Evolutionary conservation across 2,329 filamentous ascomycete species (phyloP).

Genomic region (Pseudogymnoascus sp.): DNA sequence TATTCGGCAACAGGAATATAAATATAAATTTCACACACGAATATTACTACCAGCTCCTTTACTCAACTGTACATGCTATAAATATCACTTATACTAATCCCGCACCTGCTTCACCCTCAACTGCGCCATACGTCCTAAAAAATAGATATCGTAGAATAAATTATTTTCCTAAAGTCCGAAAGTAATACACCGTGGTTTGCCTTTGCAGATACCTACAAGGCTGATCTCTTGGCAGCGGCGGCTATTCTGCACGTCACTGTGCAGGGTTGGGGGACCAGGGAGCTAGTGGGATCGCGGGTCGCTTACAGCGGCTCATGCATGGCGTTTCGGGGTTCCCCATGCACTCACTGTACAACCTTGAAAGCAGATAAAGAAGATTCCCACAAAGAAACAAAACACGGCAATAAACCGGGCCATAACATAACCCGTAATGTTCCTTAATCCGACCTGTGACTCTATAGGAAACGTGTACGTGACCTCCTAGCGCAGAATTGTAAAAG

Average conservation of each 20-base stretch:
- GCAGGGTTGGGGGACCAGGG: neutral
- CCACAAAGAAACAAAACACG: neutral
- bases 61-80: no score
- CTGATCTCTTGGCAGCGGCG: slow-evolving; percentile 4
- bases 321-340: neutral
- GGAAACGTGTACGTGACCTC: neutral
- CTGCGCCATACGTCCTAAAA: neutral
- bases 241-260: neutral
- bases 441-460: neutral
- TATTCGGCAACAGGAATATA: no score
- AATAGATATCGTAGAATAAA: neutral
- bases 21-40: no score
- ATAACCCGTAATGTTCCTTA: neutral
- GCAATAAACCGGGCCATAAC: neutral
- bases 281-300: neutral
- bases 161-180: neutral
- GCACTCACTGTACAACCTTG: neutral
- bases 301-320: neutral
- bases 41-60: no score
- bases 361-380: neutral
- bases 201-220: neutral
- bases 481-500: neutral
- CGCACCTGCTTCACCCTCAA: no score
- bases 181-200: neutral
- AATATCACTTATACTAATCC: no score